phyloP scores from a whole-genome alignment of 495 filamentous ascomycete genomes.

The Penicillium pulvis region DNA sequence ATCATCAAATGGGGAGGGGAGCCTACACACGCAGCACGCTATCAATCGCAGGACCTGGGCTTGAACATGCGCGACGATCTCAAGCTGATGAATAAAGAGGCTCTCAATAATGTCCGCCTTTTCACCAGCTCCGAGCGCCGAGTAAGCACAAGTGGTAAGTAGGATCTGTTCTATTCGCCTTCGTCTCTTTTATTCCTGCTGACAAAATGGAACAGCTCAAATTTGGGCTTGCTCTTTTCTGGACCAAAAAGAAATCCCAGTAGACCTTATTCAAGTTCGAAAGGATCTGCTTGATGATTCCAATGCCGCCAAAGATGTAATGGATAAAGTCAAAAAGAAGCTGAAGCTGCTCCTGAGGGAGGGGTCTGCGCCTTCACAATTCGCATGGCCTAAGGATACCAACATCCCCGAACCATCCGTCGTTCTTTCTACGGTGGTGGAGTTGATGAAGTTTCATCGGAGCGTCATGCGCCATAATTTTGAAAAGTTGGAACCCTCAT shows the following conservation, averaged over 20 bases:
- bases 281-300: slow-evolving; percentile 97
- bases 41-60: slow-evolving; percentile 91
- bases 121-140: slow-evolving; percentile 94
- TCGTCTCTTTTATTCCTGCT: slow-evolving; percentile 12
- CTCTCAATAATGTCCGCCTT: slow-evolving; percentile 84
- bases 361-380: slow-evolving; percentile 88
- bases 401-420: slow-evolving; percentile 90
- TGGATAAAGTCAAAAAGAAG: slow-evolving; percentile 99
- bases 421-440: slow-evolving; percentile 87
- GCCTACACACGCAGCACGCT: slow-evolving; percentile 94
- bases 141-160: slow-evolving; percentile 82
- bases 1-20: slow-evolving; percentile 99
- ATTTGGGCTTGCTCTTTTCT: slow-evolving; percentile 94
- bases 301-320: slow-evolving; percentile 98
- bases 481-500: slow-evolving; percentile 65
- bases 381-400: slow-evolving; percentile 85
- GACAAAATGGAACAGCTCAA: slow-evolving; percentile 59
- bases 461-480: slow-evolving; percentile 93
- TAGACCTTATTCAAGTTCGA: slow-evolving; percentile 81
- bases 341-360: slow-evolving; percentile 86
- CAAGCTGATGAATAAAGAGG: slow-evolving; percentile 88
- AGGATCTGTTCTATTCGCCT: neutral
- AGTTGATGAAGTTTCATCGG: slow-evolving; percentile 96
- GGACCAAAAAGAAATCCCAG: slow-evolving; percentile 78
- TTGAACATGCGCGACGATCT: slow-evolving; percentile 95